Evolutionary conservation across 1,284 basidiomycete species (phyloP), one percentile per base, ranked within the genome.

Genomic region (Wallemia hederae): DNA sequence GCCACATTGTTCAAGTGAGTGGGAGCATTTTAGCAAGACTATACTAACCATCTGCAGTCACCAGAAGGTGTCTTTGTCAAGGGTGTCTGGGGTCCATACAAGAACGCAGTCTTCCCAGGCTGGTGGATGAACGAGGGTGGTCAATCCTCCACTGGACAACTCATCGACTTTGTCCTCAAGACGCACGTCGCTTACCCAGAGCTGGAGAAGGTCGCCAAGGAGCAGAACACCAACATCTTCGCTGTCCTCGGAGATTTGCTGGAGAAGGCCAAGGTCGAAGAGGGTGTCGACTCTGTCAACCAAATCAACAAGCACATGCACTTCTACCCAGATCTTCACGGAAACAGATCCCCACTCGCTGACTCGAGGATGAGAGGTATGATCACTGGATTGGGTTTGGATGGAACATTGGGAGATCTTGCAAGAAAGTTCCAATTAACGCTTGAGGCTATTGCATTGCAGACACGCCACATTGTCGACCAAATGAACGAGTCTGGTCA

Each of bases 81-180:
- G 28, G 91, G 92, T 5, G 83, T 92, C 55, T 98, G 92, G 92
- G 92, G 92, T 0, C 94, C 92, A 0, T 98, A 97, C 73, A 85
- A 82, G 80, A 80, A 89, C 67, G 80, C 84, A 19, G 78, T 92
- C 26, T 94, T 97, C 73, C 83, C 83, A 27, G 88, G 81, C 15
- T 89, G 84, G 81, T 91, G 92, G 94, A 96, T 97, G 89, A 98
- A 94, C 68, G 92, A 98, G 72, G 92, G 92, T 49, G 92, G 92
- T 0, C 92, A 98, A 72, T 94, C 89, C 22, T 92, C 90, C 0
- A 98, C 92, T 0, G 94, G 92, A n/a, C 91, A 94, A 73, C 76
- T 96, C 25, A 90, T 96, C 64, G 89, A 98, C 68, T 96, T 94
- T 69, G 82, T 94, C 70, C 78, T 97, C 65, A 88, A 82, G 29